Percentiles rank a stretch among this genome's conserved stretches.
phyloP scores from a whole-genome alignment of 2,329 filamentous ascomycete genomes.

The Xylaria sp. region DNA sequence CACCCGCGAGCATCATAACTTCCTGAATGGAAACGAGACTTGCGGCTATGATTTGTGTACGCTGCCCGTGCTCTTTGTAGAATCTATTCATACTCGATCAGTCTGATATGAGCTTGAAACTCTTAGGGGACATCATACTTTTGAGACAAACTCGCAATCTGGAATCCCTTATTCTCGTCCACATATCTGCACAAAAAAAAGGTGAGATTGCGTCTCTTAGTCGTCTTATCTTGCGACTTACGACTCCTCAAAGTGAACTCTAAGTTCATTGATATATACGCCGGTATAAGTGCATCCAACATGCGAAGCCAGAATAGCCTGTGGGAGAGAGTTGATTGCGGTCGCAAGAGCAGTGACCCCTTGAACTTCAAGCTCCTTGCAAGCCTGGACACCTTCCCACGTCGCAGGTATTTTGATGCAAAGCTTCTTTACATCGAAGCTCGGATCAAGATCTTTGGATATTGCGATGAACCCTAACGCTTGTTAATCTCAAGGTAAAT shows the following conservation, averaged over 20 bases:
- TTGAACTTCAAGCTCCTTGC: conserved; percentile 9
- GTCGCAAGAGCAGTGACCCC: conserved; percentile 20
- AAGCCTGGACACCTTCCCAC: conserved; percentile 27
- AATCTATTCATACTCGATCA: not conserved
- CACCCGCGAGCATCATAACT: conserved; percentile 24
- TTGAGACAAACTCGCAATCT: not conserved
- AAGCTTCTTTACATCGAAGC: conserved; percentile 11
- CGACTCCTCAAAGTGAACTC: conserved; percentile 21
- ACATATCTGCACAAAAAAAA: not conserved
- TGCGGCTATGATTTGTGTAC: conserved; percentile 16
- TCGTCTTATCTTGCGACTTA: not conserved
- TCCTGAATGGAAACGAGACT: conserved; percentile 23
- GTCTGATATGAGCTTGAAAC: not conserved
- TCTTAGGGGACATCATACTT: not conserved
- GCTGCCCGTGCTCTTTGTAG: not conserved
- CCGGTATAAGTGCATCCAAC: conserved; percentile 15
- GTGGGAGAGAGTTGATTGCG: conserved; percentile 14
- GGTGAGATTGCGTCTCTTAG: not conserved
- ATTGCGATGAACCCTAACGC: conserved; percentile 14
- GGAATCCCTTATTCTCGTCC: conserved; percentile 6
- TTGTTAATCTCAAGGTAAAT: not conserved
- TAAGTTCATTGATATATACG: conserved; percentile 18
- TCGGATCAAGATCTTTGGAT: conserved; percentile 19
- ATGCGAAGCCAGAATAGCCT: conserved; percentile 8
- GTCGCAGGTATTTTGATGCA: conserved; percentile 24